phyloP scores from a whole-genome alignment of 176 grass and related monocot genomes.

The Pharus latifolius region DNA sequence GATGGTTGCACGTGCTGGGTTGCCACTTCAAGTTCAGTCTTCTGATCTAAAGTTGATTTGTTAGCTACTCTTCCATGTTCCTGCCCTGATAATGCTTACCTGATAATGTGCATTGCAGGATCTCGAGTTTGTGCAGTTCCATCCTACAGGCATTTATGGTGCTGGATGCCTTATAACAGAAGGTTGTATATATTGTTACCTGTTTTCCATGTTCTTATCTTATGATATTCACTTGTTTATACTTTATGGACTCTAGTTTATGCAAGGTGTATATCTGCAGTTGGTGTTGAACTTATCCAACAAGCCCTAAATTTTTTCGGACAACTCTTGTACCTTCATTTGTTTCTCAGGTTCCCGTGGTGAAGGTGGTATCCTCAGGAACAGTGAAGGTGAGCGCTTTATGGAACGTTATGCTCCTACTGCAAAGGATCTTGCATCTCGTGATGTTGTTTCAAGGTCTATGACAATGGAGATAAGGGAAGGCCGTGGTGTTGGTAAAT shows the following conservation, averaged over 20 bases:
- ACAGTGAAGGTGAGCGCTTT: slow-evolving; percentile 81
- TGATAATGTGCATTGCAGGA: slow-evolving; percentile 52
- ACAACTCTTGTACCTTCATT: neutral
- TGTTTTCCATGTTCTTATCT: neutral
- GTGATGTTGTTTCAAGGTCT: slow-evolving; percentile 79
- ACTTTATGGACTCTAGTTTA: neutral
- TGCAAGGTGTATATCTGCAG: neutral
- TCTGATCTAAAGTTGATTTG: neutral
- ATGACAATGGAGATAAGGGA: slow-evolving; percentile 91
- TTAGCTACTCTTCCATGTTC: neutral
- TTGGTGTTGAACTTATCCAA: neutral
- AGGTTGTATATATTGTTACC: slow-evolving; percentile 30
- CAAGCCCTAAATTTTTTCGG: neutral
- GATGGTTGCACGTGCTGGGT: slow-evolving; percentile 95
- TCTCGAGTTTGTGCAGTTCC: slow-evolving; percentile 98
- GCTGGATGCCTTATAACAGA: slow-evolving; percentile 84
- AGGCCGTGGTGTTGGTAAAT: slow-evolving; percentile 77
- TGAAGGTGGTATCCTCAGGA: slow-evolving; percentile 92
- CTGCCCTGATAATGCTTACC: slow-evolving; percentile 11
- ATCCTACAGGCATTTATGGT: slow-evolving; percentile 85
- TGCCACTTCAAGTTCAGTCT: slow-evolving; percentile 72
- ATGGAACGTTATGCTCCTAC: slow-evolving; percentile 81
- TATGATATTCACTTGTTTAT: neutral
- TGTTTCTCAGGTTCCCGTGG: slow-evolving; percentile 54
- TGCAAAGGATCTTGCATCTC: slow-evolving; percentile 83